These are phyloP conservation scores for Yamadazyma aaseri DNA, from an alignment of 1,139 yeast genomes.

Conservation along the genomic window DNA sequence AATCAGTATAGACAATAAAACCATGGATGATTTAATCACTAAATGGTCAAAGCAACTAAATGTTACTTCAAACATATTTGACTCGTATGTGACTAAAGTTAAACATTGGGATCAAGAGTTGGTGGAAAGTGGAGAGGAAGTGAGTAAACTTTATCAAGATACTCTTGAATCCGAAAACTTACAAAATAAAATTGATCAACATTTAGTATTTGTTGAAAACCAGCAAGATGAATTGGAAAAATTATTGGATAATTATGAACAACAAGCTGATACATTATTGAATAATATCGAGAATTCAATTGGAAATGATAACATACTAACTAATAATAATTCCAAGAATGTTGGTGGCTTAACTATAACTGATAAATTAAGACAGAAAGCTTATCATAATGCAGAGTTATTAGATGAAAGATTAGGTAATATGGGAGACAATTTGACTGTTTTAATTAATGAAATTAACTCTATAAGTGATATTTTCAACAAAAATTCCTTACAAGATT, in stretches of 20 bases:
- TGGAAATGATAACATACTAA: conserved; percentile 14
- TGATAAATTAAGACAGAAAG: conserved; percentile 88
- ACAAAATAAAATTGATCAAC: conserved; percentile 84
- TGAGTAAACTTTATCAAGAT: conserved; percentile 73
- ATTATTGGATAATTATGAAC: conserved; percentile 80
- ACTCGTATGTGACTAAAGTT: conserved; percentile 71
- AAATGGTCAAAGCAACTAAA: conserved; percentile 91
- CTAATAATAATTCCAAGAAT: conserved; percentile 10
- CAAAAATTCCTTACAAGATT: conserved; percentile 43
- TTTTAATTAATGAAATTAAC: conserved; percentile 83
- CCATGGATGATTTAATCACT: conserved; percentile 86
- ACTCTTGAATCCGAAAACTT: conserved; percentile 82
- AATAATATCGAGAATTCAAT: conserved; percentile 35
- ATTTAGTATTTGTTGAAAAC: conserved; percentile 77
- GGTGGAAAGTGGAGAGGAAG: conserved; percentile 83
- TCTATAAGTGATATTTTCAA: conserved; percentile 81
- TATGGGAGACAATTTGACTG: conserved; percentile 71
- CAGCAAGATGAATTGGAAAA: conserved; percentile 91
- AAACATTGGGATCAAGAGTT: conserved; percentile 83
- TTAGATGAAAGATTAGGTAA: conserved; percentile 79
- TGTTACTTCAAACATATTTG: conserved; percentile 70
- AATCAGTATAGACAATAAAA: conserved; percentile 82
- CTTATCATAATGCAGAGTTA: conserved; percentile 83
- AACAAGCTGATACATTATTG: conserved; percentile 68
- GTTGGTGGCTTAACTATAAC: conserved; percentile 36